A percentile compares a stretch with the other conserved stretches of the same genome.
phyloP scores from a whole-genome alignment of 2,329 filamentous ascomycete genomes.

The Davidsoniella australis region DNA sequence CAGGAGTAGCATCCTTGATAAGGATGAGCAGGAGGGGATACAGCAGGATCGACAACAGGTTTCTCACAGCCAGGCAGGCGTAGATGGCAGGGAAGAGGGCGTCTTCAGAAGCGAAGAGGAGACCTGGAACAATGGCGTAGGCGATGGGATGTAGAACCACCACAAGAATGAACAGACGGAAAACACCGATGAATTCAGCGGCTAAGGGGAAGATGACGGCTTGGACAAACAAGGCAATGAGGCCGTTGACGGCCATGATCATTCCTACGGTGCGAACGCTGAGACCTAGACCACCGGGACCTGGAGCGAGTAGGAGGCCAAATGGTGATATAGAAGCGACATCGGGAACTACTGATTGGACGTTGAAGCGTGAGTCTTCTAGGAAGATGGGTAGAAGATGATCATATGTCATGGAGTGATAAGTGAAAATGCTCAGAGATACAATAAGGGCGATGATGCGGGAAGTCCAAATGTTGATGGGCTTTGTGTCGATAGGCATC shows the following conservation, averaged over 20 bases:
- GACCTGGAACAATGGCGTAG: constrained; percentile 40
- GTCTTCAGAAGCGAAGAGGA: constrained; percentile 36
- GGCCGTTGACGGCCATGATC: constrained; percentile 41
- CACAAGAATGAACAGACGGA: constrained; percentile 39
- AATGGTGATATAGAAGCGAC: constrained; percentile 15
- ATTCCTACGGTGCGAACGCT: constrained; percentile 45
- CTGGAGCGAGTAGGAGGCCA: constrained; percentile 22
- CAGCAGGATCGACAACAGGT: constrained; percentile 44
- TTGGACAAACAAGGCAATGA: constrained; percentile 42
- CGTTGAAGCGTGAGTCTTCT: constrained; percentile 48
- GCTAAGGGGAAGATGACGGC: constrained; percentile 43
- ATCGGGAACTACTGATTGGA: constrained; percentile 20
- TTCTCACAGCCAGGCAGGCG: constrained; percentile 37
- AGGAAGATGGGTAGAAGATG: constrained; percentile 85
- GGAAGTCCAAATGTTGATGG: constrained; percentile 11
- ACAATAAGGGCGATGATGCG: constrained; percentile 37
- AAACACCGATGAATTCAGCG: constrained; percentile 40
- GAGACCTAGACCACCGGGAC: constrained; percentile 39
- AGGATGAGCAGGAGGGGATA: constrained; percentile 50
- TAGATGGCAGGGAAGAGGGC: constrained; percentile 42
- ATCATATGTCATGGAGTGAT: constrained; percentile 91
- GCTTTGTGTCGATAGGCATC: constrained; percentile 16
- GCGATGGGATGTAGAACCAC: constrained; percentile 43
- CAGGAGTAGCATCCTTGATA: constrained; percentile 48
- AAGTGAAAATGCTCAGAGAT: constrained; percentile 80